Evolutionary conservation across 2,329 filamentous ascomycete species (phyloP), one percentile per base, ranked within the genome.

Genomic region (Cryphonectria radicalis): DNA sequence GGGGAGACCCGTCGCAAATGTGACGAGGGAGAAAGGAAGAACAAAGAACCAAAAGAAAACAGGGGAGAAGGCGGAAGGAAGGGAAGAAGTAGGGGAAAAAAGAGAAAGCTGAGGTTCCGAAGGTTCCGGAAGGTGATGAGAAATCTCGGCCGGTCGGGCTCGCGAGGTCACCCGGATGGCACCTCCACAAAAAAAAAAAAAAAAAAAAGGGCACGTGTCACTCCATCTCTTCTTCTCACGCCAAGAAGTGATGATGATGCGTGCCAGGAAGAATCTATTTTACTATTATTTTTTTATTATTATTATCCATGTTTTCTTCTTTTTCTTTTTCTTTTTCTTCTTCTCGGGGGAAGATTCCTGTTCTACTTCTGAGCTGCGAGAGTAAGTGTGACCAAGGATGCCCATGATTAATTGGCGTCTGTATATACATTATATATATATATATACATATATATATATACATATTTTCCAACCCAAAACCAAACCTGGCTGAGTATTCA

Each of bases 401-500:
- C 19, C 59, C 59, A n/a, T 3, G n/a, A 40, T n/a, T 57, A 17
- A 57, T 28, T 62, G 32, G 59, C 35, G 35, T 62, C 59, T 62
- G 59, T 62, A 62, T 62, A 60, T 60, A 35, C 14, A 62, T 10
- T 40, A 32, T 62, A 62, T 62, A 60, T 60, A 35, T 14, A 62
- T 10, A 37, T 8, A 37, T 10, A 37, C 1, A 37, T 10, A 37
- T 40, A 11, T 11, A 40, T 40, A 40, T 13, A 40, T 40, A 40
- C 10, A 40, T 40, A 40, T 40, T 11, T 40, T 40, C 8, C 37
- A 40, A 11, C 22, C 22, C 28, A 28, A 3, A 19, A 22, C 59
- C 32, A n/a, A 19, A n/a, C 22, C 59, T 37, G 59, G 59, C 7
- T n/a, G 19, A 40, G 59, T 62, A 32, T 3, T 32, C 32, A 32